Evolutionary conservation across 495 filamentous ascomycete genomes (phyloP).

Genomic region (Penicillium psychrofluorescens): DNA sequence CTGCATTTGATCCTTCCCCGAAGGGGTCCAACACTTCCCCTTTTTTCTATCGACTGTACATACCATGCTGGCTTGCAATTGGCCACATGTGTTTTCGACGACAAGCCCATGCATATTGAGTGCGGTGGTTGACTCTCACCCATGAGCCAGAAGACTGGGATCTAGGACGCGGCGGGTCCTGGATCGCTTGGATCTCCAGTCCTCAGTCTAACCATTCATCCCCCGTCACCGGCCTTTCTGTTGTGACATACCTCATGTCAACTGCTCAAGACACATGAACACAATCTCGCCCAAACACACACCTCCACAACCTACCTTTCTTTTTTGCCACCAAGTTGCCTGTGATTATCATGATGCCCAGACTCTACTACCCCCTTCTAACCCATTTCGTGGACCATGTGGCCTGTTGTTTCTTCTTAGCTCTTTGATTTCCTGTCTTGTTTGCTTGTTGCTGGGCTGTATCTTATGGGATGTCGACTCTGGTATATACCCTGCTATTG

Average conservation of each 20-base stretch:
- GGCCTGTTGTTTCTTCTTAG: background rate
- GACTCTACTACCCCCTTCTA: too few species aligned
- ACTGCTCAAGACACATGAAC: constrained; percentile 1
- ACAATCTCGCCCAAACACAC: background rate
- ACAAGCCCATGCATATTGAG: background rate
- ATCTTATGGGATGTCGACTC: constrained; percentile 23
- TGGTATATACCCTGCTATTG: constrained; percentile 21
- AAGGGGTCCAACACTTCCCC: background rate
- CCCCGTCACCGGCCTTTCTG: too few species aligned
- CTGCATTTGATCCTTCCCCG: constrained; percentile 2
- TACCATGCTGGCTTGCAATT: constrained; percentile 2
- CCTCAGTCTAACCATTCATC: too few species aligned
- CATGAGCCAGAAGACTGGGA: too few species aligned
- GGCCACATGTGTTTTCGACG: background rate
- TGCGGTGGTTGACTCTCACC: too few species aligned
- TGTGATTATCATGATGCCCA: too few species aligned
- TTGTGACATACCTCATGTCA: background rate
- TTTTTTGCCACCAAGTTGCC: too few species aligned
- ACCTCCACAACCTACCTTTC: background rate
- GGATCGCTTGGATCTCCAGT: too few species aligned
- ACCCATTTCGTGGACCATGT: too few species aligned
- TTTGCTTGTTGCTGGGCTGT: constrained; percentile 16
- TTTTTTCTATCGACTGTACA: constrained; percentile 14
- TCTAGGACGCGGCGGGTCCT: too few species aligned
- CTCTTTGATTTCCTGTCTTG: constrained; percentile 8